Percentiles rank a stretch among this genome's conserved stretches.
phyloP scores from a whole-genome alignment of 2,329 filamentous ascomycete species.

The Cordyceps tenuipes region DNA sequence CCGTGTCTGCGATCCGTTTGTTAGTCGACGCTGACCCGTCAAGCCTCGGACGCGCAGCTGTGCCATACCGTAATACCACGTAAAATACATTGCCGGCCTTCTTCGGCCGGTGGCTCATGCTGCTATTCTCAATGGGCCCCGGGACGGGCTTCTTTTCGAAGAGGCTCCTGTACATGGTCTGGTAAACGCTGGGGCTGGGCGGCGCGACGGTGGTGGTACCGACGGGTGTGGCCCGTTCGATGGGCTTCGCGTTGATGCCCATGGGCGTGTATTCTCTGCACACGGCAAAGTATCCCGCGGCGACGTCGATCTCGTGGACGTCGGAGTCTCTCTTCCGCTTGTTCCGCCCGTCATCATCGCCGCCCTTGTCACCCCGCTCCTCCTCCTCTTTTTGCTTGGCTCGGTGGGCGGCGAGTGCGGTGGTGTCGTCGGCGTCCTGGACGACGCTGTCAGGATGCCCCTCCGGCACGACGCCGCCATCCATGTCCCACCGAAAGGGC shows the following conservation, averaged over 20 bases:
- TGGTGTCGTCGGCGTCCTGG: slow-evolving; percentile 56
- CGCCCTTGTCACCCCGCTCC: background rate
- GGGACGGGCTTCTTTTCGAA: slow-evolving; percentile 67
- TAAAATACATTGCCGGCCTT: slow-evolving; percentile 85
- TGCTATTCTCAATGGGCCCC: slow-evolving; percentile 39
- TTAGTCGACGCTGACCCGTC: background rate
- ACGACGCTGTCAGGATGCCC: slow-evolving; percentile 35
- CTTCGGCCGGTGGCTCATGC: slow-evolving; percentile 45
- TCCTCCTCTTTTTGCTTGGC: slow-evolving; percentile 51
- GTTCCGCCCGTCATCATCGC: slow-evolving; percentile 16
- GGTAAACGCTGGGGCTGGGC: slow-evolving; percentile 89
- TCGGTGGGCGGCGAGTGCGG: slow-evolving; percentile 53
- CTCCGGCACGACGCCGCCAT: slow-evolving; percentile 24
- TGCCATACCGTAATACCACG: slow-evolving; percentile 66
- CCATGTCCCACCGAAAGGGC: slow-evolving; percentile 37
- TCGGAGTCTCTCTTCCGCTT: slow-evolving; percentile 3
- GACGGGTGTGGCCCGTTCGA: slow-evolving; percentile 74
- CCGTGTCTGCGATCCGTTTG: slow-evolving; percentile 60
- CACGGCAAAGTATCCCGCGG: slow-evolving; percentile 90
- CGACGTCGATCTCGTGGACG: slow-evolving; percentile 58
- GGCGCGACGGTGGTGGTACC: slow-evolving; percentile 65
- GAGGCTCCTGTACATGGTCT: slow-evolving; percentile 94
- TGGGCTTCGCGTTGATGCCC: slow-evolving; percentile 86
- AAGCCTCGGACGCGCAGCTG: background rate
- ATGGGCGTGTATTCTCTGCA: slow-evolving; percentile 87